These are phyloP conservation scores for Earliella scabrosa DNA, from an alignment of 1,284 basidiomycete genomes.

Conservation along the genomic window DNA sequence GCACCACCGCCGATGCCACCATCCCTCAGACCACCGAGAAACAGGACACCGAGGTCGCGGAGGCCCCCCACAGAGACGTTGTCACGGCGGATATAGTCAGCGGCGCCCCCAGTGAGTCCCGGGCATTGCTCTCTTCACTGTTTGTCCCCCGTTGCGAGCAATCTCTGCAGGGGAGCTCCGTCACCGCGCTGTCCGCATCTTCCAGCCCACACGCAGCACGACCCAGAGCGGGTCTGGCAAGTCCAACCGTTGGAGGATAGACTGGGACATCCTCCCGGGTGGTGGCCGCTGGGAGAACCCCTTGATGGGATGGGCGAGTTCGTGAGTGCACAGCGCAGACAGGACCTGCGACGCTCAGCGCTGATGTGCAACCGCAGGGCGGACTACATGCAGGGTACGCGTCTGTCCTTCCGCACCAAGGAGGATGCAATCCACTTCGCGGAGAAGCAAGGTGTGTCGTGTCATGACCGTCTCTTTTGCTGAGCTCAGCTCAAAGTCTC, in stretches of 20 bases:
- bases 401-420: slow-evolving; percentile 85
- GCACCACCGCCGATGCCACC: slow-evolving; percentile 28
- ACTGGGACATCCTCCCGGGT: slow-evolving; percentile 91
- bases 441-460: slow-evolving; percentile 80
- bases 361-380: slow-evolving; percentile 55
- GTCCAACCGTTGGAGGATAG: slow-evolving; percentile 90
- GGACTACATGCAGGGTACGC: slow-evolving; percentile 97
- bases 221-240: slow-evolving; percentile 94
- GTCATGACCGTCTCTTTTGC: background rate
- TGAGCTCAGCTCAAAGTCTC: too few species aligned
- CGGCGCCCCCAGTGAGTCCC: slow-evolving; percentile 74
- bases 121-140: background rate
- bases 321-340: slow-evolving; percentile 56
- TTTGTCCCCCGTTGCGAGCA: background rate
- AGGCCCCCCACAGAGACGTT: slow-evolving; percentile 52
- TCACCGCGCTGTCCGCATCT: slow-evolving; percentile 91
- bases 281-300: slow-evolving; percentile 97
- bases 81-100: slow-evolving; percentile 77
- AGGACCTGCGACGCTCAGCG: background rate
- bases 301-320: slow-evolving; percentile 97
- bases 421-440: slow-evolving; percentile 95
- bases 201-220: slow-evolving; percentile 91
- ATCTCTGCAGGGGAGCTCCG: slow-evolving; percentile 75
- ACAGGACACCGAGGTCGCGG: slow-evolving; percentile 42
- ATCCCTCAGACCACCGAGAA: slow-evolving; percentile 31